Conservation (phyloP, 257 asterid species). For the Jacaranda mimosifolia region DNA sequence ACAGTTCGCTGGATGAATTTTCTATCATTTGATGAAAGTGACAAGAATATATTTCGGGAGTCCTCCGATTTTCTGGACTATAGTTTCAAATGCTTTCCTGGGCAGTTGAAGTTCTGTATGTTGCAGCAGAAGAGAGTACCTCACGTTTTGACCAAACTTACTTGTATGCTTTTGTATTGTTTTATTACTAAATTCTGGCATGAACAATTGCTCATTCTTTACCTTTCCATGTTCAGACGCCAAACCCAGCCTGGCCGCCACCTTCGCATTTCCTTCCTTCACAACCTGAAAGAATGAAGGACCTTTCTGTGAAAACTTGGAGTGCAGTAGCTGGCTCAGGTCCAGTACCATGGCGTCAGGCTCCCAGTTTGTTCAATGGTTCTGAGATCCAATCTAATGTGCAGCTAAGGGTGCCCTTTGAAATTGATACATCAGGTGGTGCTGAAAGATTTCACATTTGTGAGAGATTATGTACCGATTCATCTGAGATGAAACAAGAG, state of each 20-base stretch:
- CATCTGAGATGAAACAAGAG: constrained; percentile 59
- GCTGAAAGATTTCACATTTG: constrained; percentile 45
- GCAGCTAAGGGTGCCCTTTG: constrained; percentile 61
- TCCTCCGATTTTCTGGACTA: constrained; percentile 8
- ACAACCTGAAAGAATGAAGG: constrained; percentile 86
- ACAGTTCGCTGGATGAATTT: neutral
- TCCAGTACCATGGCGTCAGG: constrained; percentile 84
- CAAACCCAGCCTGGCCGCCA: constrained; percentile 99
- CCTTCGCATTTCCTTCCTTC: constrained; percentile 87
- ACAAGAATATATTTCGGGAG: neutral
- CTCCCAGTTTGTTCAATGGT: constrained; percentile 70
- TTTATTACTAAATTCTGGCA: constrained; percentile 12
- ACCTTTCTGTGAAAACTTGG: constrained; percentile 65
- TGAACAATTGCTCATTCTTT: constrained; percentile 16
- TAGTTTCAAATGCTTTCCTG: constrained; percentile 24
- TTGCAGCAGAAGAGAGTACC: constrained; percentile 25
- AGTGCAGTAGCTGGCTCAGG: constrained; percentile 83
- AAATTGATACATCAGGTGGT: constrained; percentile 55
- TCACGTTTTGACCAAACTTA: constrained; percentile 18
- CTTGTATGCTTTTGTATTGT: constrained; percentile 11
- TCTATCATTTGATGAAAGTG: constrained; percentile 13
- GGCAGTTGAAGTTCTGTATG: constrained; percentile 30
- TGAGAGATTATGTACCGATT: constrained; percentile 56
- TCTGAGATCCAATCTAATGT: constrained; percentile 56
- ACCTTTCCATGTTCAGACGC: constrained; percentile 63